Base-by-base conservation (phyloP, 2,329 filamentous ascomycete genomes). In the Geoglossum cookeanum region DNA sequence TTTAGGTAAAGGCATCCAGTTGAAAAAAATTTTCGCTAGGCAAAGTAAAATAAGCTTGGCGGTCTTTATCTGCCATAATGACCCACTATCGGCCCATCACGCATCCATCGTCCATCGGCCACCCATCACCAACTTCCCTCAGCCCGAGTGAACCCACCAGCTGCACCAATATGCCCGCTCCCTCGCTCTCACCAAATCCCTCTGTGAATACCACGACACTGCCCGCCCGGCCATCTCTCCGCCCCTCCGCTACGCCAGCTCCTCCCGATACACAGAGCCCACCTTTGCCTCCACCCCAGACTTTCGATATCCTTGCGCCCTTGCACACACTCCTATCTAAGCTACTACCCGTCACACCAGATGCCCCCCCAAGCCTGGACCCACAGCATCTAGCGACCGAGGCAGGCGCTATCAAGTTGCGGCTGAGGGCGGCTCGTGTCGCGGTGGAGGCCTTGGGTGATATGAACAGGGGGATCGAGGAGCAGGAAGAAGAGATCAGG, bases 291-390 rank as follows among this genome's bases (percentile, higher is more conserved):
- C 79, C 86, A 55, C 85, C 90, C 32, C 84, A 90, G 69, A 81
- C 81, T 55, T 87, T 96, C 72, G 90, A 95, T 73, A 80, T 88
- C 63, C 78, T 94, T 57, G 87, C 89, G 30, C 81, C 89, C 65
- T 80, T 96, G 57, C 83, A 87, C 65, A 77, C 81, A 59, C 80
- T 94, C 62, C 80, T 96, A 60, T 75, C 81, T 62, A 85, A 86
- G 55, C 78, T 96, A 17, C 80, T 85, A 63, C 62, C 61, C 61
- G 65, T 68, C 58, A 60, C 60, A 67, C 58, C 63, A 47, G 48
- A 60, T 27, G 57, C 59, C n/a, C 51, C 55, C 39, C 60, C 61
- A 17, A 63, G 65, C 32, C 70, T 83, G 51, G 76, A 81, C 60
- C 75, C 79, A 60, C 94, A 94, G 68, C 85, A 94, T 63, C 78